These are phyloP conservation scores for Phytophthora tentaculata DNA, from an alignment of 352 stramenopile species.

Conservation along the genomic window DNA sequence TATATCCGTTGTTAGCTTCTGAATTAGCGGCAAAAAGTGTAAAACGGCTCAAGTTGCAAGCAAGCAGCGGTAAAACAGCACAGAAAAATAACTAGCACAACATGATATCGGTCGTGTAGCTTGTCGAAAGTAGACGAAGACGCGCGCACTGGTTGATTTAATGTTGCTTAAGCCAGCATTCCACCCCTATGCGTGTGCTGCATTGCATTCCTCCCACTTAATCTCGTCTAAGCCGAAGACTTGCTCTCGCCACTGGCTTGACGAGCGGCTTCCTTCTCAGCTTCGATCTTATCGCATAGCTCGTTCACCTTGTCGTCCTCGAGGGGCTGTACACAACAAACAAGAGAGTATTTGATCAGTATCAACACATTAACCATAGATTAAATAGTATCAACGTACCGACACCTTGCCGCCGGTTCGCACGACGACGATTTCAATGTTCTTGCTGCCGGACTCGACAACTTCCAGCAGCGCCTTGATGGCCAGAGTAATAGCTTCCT, in stretches of 20 bases:
- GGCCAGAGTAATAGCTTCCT: conserved; percentile 92
- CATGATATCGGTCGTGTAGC: conserved; percentile 13
- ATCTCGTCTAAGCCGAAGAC: conserved; percentile 58
- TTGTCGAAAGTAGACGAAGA: too few relatives aligned
- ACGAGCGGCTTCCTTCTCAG: conserved; percentile 84
- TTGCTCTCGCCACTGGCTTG: conserved; percentile 78
- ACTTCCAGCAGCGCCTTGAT: conserved; percentile 98
- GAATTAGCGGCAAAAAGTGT: conserved; percentile 20
- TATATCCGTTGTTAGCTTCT: conserved; percentile 22
- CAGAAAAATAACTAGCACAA: conserved; percentile 29
- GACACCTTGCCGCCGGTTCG: conserved; percentile 69
- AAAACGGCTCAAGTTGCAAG: conserved; percentile 30
- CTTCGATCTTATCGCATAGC: conserved; percentile 82
- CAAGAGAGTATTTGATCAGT: background rate
- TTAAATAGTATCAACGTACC: conserved; percentile 65
- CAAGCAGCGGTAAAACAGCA: conserved; percentile 24
- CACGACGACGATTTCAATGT: conserved; percentile 99
- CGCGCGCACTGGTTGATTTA: conserved; percentile 30
- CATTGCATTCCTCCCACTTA: conserved; percentile 21
- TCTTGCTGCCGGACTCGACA: conserved; percentile 98
- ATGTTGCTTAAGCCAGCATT: conserved; percentile 20
- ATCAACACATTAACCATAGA: background rate
- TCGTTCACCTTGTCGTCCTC: conserved; percentile 82
- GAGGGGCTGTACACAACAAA: conserved; percentile 47
- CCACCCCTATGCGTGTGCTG: conserved; percentile 18